Evolutionary conservation across 805 yeast species (phyloP), one percentile per base, ranked within the genome.

Genomic region (Ogataea dorogensis): DNA sequence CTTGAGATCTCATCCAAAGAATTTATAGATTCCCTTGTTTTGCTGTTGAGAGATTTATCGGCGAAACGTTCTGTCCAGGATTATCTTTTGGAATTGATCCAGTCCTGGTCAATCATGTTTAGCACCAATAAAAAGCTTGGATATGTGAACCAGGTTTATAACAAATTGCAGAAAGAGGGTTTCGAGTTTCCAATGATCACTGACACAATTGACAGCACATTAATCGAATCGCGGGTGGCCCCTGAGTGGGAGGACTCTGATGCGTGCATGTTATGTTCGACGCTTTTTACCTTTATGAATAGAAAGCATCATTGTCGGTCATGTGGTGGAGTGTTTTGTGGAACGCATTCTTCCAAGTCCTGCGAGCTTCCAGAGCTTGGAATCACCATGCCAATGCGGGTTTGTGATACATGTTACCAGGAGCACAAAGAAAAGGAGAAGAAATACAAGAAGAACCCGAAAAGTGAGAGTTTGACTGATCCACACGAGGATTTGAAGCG

Each of bases 221-320:
- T 89, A 58, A 76, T 91, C 31, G 97, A 91, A 51, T 76, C 96
- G 2, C 83, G 79, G 43, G 89, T 89, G 4, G 97, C 98, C 2
- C 98, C 98, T 0, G 97, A 88, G 50, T 93, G 98, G 98, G 81
- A 85, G 15, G 98, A 93, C 54, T 83, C 89, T 8, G 95, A 87
- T 50, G 86, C 86, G 3, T 93, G 98, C 61, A 89, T 93, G 97
- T 78, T 86, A 37, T 87, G 97, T 49, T 87, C 94, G 33, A 77
- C 71, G 26, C 65, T 80, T 11, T 93, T 93, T 55, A 69, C 93
- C 1, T 73, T 91, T 56, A 65, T 89, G 42, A 88, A 86, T 58
- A 73, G 98, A 54, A 88, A 91, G 58, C 98, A 93, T 59, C 98
- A 93, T 62, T 93, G 98, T 61, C 73, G 98, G 35, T 83, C 95